Base-by-base conservation (phyloP, 1,284 basidiomycete genomes). In the Singerocomus rubriflavus region DNA sequence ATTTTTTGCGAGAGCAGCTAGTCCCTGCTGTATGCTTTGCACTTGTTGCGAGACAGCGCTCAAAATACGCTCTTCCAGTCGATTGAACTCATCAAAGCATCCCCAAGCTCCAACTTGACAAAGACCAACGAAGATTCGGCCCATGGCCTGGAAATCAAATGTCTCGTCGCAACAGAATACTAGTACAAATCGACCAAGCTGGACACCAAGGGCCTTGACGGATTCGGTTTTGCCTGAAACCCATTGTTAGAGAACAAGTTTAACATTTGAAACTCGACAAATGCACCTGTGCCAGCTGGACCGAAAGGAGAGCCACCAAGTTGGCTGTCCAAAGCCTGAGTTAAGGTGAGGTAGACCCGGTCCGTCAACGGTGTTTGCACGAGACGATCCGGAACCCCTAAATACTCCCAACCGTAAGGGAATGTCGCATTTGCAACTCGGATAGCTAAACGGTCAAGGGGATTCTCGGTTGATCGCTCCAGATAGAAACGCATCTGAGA, bases 81-180 rank as follows among this genome's bases (percentile, higher is more conserved):
- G 89, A 70, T 99, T 99, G 75, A 96, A 96, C 72, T 96, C 93
- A 68, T 98, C 94, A 71, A 98, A 98, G 68, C 95, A 98, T 26
- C 95, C 95, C 95, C 98, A 99, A 0, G 97, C 97, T 34, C 97
- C 98, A 34, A 99, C 97, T 74, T 98, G 93, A 73, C 96, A 99
- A 16, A 99, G 81, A 56, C 97, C 97, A 61, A 99, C 87, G 68
- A 99, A 98, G 64, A 99, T 98, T 61, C 97, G 91, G 56, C 96
- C 96, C 97, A 99, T 99, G 2, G 97, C 97, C 67, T 98, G 94
- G 79, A 98, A 98, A 72, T 99, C 98, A 70, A 99, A 99, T 0
- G 93, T 98, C 71, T 99, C 96, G 71, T 99, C 97, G 66, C 97
- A 99, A 69, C 97, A 99, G 76, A 99, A 99, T 30, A 99, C 97